Base-by-base conservation (phyloP, 1,139 yeast species). In the Pichia kudriavzevii region DNA sequence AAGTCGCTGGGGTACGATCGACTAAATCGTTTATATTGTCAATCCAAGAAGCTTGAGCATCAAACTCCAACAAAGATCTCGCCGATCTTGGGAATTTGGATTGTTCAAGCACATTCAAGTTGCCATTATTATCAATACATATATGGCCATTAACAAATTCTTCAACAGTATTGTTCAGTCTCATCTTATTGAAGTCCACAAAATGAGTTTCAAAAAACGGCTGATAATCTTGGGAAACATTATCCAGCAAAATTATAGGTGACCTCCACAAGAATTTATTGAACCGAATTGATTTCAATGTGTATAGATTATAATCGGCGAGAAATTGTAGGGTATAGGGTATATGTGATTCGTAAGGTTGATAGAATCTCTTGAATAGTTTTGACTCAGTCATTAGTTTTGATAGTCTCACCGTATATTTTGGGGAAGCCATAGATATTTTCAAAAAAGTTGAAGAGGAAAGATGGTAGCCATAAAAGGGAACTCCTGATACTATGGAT, bases 401-500 rank as follows among this genome's bases (percentile, higher is more conserved):
- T 0, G 81, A 64, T n/a, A 85, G 56, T 35, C 83, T 64, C 2
- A 72, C 60, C 26, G 68, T 63, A 48, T 75, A 73, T 4, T 69
- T 55, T 0, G 95, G 94, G 38, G 79, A 76, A 9, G 81, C 55
- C 15, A 85, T 54, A 28, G 75, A 69, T 4, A 91, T 72, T 53
- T 85, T 87, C 49, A 81, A 72, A 51, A 73, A 81, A 2, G 72
- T 60, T 14, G 61, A 51, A 63, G 75, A 71, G 0, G 87, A 88
- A 4, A 75, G 67, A 46, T 74, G 75, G 53, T 71, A 87, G 0
- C 97, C 97, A 54, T 91, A 91, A 35, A 87, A 79, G 0, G 94
- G 91, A 0, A 74, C 66, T 0, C 80, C 96, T 45, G 77, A 77
- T 38, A 94, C 81, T 0, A 84, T 55, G 0, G 78, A 64, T 0